A percentile compares a stretch with the other conserved stretches of the same genome.
phyloP scores from a whole-genome alignment of 106 monocot genomes.

The Vanilla planifolia region DNA sequence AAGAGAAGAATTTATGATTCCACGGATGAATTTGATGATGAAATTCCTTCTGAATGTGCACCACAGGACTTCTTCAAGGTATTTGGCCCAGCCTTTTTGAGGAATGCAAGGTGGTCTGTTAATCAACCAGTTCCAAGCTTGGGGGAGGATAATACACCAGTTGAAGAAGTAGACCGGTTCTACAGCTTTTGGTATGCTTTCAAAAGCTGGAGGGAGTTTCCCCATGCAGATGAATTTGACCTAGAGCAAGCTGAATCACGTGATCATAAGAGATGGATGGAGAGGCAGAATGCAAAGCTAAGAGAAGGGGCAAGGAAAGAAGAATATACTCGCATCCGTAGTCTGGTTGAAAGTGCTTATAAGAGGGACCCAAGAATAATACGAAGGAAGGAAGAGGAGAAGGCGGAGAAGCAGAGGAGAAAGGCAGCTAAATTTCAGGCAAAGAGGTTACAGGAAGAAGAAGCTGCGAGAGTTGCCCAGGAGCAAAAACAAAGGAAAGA shows the following conservation, averaged over 20 bases:
- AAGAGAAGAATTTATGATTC: slow-evolving; percentile 94
- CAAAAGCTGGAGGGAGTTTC: slow-evolving; percentile 92
- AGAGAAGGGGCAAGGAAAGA: slow-evolving; percentile 77
- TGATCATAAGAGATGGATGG: slow-evolving; percentile 95
- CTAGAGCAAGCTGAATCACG: slow-evolving; percentile 86
- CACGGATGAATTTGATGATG: slow-evolving; percentile 94
- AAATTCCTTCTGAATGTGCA: slow-evolving; percentile 77
- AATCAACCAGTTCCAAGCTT: slow-evolving; percentile 53
- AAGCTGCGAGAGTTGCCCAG: slow-evolving; percentile 55
- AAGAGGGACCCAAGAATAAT: slow-evolving; percentile 81
- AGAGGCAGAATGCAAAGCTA: slow-evolving; percentile 82
- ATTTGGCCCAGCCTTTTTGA: slow-evolving; percentile 81
- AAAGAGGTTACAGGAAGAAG: slow-evolving; percentile 68
- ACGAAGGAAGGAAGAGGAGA: slow-evolving; percentile 71
- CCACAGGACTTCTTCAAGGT: slow-evolving; percentile 85
- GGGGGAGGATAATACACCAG: slow-evolving; percentile 54
- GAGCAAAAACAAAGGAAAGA: slow-evolving; percentile 59
- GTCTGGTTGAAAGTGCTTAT: slow-evolving; percentile 83
- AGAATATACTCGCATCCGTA: slow-evolving; percentile 59
- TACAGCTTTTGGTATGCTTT: slow-evolving; percentile 90
- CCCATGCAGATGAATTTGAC: slow-evolving; percentile 82
- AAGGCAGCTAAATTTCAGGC: slow-evolving; percentile 72
- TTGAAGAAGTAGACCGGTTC: slow-evolving; percentile 66
- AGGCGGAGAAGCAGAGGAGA: slow-evolving; percentile 74
- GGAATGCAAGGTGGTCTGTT: slow-evolving; percentile 86